Evolutionary conservation across 2,329 filamentous ascomycete genomes (phyloP), one percentile per base, ranked within the genome.

Genomic region (Chaetomium sp.): DNA sequence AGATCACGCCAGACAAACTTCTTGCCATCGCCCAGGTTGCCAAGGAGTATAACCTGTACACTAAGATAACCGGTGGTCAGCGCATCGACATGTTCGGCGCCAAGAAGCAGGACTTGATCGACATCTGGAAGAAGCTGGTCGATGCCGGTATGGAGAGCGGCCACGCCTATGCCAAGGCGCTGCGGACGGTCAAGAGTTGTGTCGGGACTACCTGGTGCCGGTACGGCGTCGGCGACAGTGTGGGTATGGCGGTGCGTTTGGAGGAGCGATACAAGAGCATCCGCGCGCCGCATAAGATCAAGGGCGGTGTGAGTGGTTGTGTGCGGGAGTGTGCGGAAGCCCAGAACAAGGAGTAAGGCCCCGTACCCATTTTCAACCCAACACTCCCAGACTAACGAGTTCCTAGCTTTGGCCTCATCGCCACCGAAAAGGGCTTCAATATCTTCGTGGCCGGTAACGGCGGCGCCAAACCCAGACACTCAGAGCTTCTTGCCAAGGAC

Each of bases 181-280:
- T 97, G 54, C 84, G 93, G 53, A 96, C 93, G 0, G 91, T 97
- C 73, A 97, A 97, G 83, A 92, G 90, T 66, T 97, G 93, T 71
- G 93, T 97, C 0, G 93, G 93, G 25, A 93, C 90, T 0, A 93
- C 92, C 0, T 97, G 93, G 93, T 97, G 93, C 73, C 85, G 93
- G 1, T 97, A 89, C 72, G 93, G 93, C 60, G 89, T 97, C 62
- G 91, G 92, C 31, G 93, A 97, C 78, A 93, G 90, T 75, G 93
- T 97, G 0, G 93, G 93, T 12, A 91, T 97, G 89, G 93, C 93
- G 0, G 88, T 97, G 19, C 85, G 92, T 3, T 78, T 96, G 0
- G 93, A 97, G 77, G 91, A 96, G 79, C 86, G 93, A 54, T 97
- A 97, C 78, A 97, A 97, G 83, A 92, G 90, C 72, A 90, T 97